Percentiles rank a stretch among this genome's conserved stretches.
Evolutionary conservation across 345 rosid genomes (phyloP).

Genomic region (Lenwebbia sp.): DNA sequence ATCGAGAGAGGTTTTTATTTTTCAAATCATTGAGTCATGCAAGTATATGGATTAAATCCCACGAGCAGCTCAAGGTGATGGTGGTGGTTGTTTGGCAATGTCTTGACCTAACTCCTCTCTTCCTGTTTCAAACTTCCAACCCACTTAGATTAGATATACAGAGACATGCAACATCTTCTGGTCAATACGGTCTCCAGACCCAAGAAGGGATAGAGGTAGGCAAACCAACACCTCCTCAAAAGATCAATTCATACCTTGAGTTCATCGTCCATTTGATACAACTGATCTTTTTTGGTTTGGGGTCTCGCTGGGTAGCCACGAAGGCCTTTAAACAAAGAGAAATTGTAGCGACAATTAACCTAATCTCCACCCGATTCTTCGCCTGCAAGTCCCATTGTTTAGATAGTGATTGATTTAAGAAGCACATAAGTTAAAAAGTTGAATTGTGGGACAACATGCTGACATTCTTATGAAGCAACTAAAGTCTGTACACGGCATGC

Average conservation of each 20-base stretch:
- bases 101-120: neutral
- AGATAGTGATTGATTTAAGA: too few species aligned
- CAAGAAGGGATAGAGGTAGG: neutral
- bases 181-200: neutral
- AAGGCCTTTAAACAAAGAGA: too few species aligned
- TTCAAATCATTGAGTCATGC: accelerated
- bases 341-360: too few species aligned
- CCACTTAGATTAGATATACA: neutral
- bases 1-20: neutral
- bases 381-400: too few species aligned
- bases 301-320: too few species aligned
- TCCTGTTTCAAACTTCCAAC: neutral
- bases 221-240: neutral
- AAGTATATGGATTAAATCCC: neutral
- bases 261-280: neutral
- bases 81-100: neutral
- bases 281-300: neutral
- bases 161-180: neutral
- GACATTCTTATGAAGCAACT: neutral
- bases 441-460: neutral
- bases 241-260: neutral
- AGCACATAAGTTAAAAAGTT: neutral
- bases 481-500: neutral
- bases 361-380: too few species aligned
- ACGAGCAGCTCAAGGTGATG: neutral